Conservation (phyloP, 768 basidiomycete genomes). For the Leccinum fibrillosum region DNA sequence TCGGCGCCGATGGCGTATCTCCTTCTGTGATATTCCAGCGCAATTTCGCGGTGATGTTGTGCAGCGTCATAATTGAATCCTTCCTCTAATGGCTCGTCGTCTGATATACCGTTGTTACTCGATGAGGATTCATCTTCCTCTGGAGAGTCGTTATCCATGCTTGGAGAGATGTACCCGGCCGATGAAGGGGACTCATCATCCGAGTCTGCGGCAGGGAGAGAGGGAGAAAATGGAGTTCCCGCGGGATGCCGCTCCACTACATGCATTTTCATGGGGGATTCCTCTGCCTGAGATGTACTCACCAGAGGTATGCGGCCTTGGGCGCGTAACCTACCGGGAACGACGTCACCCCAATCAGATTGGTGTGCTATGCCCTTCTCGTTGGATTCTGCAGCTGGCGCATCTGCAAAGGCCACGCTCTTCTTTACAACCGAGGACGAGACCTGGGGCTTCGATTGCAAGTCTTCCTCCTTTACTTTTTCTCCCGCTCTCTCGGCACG, state of each 20-base stretch:
- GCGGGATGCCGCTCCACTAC: constrained; percentile 64
- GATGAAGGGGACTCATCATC: constrained; percentile 63
- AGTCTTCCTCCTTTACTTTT: constrained; percentile 26
- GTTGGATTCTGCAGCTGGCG: constrained; percentile 22
- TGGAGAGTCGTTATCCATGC: constrained; percentile 27
- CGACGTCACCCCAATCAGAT: constrained; percentile 53
- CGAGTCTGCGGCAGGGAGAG: constrained; percentile 43
- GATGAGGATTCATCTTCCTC: constrained; percentile 17
- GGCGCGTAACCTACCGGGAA: constrained; percentile 46
- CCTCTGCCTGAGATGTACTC: constrained; percentile 29
- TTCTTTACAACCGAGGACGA: constrained; percentile 47
- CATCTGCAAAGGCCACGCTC: constrained; percentile 61
- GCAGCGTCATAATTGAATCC: constrained; percentile 17
- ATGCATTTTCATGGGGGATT: constrained; percentile 59
- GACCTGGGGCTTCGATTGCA: constrained; percentile 23
- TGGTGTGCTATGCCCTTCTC: constrained; percentile 12
- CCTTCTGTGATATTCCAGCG: no score
- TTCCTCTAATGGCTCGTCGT: constrained; percentile 45
- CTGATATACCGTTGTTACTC: constrained; percentile 26
- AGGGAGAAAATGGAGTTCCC: constrained; percentile 15
- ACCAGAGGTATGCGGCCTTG: constrained; percentile 35
- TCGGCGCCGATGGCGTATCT: no score
- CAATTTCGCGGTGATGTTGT: no score
- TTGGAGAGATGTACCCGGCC: constrained; percentile 31
- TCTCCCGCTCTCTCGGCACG: constrained; percentile 39